A percentile compares a stretch with the other conserved stretches of the same genome.
phyloP scores from a whole-genome alignment of 495 filamentous ascomycete genomes.

The Neurospora sp. region DNA sequence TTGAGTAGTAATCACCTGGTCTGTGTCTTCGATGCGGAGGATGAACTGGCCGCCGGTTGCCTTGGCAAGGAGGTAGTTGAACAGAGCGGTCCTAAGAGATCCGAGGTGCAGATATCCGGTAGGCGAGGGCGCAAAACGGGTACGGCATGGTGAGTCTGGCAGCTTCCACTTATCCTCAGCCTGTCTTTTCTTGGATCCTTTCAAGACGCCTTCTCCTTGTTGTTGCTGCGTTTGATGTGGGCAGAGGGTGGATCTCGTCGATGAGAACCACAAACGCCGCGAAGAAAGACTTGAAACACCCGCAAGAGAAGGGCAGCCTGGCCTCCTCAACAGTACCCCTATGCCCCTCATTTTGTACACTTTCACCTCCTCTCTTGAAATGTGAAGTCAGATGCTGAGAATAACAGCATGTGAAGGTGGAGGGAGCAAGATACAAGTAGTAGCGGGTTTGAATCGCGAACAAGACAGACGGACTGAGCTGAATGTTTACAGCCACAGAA shows the following conservation, averaged over 20 bases:
- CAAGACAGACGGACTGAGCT: not conserved
- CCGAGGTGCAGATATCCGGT: conserved; percentile 91
- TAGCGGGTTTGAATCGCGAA: not conserved
- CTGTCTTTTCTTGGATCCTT: not conserved
- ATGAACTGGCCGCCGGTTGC: conserved; percentile 88
- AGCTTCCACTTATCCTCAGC: conserved; percentile 16
- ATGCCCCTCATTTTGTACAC: not conserved
- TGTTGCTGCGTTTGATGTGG: not conserved
- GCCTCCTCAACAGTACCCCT: not conserved
- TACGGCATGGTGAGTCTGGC: conserved; percentile 62
- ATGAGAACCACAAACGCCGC: not conserved
- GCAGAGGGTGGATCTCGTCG: not conserved
- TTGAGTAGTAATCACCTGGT: conserved; percentile 50
- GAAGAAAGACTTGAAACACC: not conserved
- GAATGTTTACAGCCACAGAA: not conserved
- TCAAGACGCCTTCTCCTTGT: not conserved
- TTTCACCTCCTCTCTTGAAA: not conserved
- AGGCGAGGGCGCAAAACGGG: conserved; percentile 91
- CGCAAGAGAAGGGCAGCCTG: not conserved
- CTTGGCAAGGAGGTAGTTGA: conserved; percentile 82
- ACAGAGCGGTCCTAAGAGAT: conserved; percentile 81
- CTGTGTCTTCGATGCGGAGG: conserved; percentile 88
- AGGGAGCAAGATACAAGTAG: not conserved
- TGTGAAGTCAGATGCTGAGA: not conserved
- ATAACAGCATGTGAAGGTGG: not conserved